Evolutionary conservation across 257 asterid genomes (phyloP).

Genomic region (Penstemon barbatus): DNA sequence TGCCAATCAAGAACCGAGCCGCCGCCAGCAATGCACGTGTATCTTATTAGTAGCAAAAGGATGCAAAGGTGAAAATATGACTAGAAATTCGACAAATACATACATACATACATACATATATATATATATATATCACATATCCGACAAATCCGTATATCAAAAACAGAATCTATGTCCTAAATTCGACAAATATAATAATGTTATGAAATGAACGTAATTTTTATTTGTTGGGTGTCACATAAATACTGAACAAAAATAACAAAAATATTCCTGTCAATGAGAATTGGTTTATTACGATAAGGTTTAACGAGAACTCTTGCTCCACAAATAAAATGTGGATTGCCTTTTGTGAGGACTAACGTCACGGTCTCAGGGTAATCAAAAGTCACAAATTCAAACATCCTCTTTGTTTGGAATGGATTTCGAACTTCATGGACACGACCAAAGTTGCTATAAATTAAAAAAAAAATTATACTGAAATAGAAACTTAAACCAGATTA

Average conservation of each 20-base stretch:
- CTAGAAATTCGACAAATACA: background rate
- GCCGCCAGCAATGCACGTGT: too few species aligned
- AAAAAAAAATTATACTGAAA: background rate
- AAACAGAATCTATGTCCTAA: background rate
- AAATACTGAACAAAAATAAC: too few species aligned
- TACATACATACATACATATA: too few species aligned
- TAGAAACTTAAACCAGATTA: background rate
- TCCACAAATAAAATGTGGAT: constrained; percentile 69
- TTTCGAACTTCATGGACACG: constrained; percentile 73
- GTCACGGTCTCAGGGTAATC: constrained; percentile 57
- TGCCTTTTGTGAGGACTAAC: constrained; percentile 59
- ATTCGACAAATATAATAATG: background rate
- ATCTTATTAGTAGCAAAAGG: too few species aligned
- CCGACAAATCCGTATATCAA: background rate
- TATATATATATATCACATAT: background rate
- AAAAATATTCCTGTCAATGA: constrained; percentile 46
- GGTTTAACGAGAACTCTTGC: constrained; percentile 69
- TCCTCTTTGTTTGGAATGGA: constrained; percentile 62
- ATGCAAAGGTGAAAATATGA: background rate
- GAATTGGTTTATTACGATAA: constrained; percentile 46
- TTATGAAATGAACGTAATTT: background rate
- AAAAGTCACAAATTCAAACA: constrained; percentile 76
- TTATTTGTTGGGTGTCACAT: background rate
- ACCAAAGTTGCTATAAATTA: constrained; percentile 36
- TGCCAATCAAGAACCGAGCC: too few species aligned